phyloP scores from a whole-genome alignment of 495 filamentous ascomycete genomes.

The Penicillium nucicola region DNA sequence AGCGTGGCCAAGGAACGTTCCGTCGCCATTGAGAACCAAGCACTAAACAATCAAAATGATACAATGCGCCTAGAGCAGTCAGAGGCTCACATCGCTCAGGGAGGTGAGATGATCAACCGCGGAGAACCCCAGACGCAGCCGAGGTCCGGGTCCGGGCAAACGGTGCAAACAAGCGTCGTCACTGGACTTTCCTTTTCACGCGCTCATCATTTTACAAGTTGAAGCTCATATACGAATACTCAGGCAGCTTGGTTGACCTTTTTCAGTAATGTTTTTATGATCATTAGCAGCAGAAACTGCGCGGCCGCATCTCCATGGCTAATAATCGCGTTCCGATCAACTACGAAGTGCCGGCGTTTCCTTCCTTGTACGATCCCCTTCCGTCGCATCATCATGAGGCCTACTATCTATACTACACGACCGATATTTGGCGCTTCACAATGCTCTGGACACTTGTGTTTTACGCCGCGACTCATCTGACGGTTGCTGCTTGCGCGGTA shows the following conservation, averaged over 20 bases:
- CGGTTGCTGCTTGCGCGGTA: constrained; percentile 68
- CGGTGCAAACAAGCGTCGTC: constrained; percentile 37
- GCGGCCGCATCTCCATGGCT: constrained; percentile 22
- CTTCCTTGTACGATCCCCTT: constrained; percentile 81
- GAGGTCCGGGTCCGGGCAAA: constrained; percentile 37
- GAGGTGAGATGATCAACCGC: constrained; percentile 19
- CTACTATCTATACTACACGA: constrained; percentile 71
- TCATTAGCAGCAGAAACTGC: background rate
- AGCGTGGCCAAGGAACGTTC: constrained; percentile 51
- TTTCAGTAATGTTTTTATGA: background rate
- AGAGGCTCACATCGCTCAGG: constrained; percentile 16
- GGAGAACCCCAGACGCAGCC: constrained; percentile 38
- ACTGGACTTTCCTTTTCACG: constrained; percentile 2
- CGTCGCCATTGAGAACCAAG: constrained; percentile 34
- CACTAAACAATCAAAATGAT: background rate
- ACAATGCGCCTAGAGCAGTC: constrained; percentile 8
- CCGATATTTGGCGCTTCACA: constrained; percentile 90
- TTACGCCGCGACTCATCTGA: constrained; percentile 40
- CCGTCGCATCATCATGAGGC: constrained; percentile 46
- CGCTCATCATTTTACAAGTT: background rate
- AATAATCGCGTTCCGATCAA: constrained; percentile 56
- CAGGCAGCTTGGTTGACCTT: background rate
- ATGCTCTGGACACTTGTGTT: constrained; percentile 75
- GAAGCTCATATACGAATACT: background rate
- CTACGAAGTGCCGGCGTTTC: constrained; percentile 75